Percentiles rank a stretch among this genome's conserved stretches.
Conservation (phyloP, 768 basidiomycete species). For the Naganishia vaughanmartiniae region DNA sequence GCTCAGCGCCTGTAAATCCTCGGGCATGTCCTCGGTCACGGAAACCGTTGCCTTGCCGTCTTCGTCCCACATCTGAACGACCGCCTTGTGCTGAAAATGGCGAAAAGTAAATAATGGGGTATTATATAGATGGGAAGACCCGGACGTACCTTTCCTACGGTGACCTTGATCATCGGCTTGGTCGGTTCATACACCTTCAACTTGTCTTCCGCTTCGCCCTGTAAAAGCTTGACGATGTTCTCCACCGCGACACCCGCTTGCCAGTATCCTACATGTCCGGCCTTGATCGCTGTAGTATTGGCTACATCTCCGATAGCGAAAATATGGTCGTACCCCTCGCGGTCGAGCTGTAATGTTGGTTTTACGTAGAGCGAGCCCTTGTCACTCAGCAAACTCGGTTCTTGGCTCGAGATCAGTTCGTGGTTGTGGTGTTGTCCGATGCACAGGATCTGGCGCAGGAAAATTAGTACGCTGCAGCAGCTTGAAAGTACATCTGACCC, state of each 20-base stretch:
- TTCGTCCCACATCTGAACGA: conserved; percentile 30
- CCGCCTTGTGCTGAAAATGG: conserved; percentile 24
- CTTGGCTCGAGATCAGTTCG: conserved; percentile 38
- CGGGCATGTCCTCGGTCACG: conserved; percentile 24
- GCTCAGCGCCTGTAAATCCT: conserved; percentile 27
- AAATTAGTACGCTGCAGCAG: background rate
- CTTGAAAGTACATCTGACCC: conserved; percentile 1
- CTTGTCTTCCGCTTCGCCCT: conserved; percentile 14
- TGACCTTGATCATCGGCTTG: conserved; percentile 47
- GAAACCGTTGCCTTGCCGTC: conserved; percentile 26
- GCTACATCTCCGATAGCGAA: conserved; percentile 52
- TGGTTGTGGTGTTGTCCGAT: conserved; percentile 51
- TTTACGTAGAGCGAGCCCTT: conserved; percentile 41
- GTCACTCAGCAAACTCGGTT: conserved; percentile 19
- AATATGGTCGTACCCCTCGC: conserved; percentile 34
- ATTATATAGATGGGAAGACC: no score
- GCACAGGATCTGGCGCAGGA: conserved; percentile 40
- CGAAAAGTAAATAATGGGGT: background rate
- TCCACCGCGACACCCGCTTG: conserved; percentile 50
- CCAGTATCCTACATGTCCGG: conserved; percentile 52
- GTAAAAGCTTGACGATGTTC: conserved; percentile 42
- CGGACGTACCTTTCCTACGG: conserved; percentile 40
- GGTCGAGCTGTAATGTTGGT: conserved; percentile 27
- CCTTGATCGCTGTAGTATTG: conserved; percentile 49
- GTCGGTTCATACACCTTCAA: conserved; percentile 44